Evolutionary conservation across 2,329 filamentous ascomycete species (phyloP).

Genomic region (Stagonosporopsis cucurbitacearum): DNA sequence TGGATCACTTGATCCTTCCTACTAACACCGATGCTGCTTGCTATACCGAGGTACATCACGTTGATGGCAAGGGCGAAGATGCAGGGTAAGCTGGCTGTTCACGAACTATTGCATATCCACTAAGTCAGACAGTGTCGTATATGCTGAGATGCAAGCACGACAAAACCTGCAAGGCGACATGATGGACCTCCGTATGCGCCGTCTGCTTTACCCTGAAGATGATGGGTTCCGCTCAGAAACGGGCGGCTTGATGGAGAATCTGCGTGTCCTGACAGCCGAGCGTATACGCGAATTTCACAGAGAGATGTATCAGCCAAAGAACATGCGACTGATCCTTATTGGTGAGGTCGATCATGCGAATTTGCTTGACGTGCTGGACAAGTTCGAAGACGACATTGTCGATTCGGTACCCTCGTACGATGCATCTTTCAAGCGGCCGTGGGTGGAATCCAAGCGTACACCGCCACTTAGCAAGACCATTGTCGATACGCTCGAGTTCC

Average conservation of each 20-base stretch:
- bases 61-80: constrained; percentile 92
- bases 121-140: constrained; percentile 71
- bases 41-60: constrained; percentile 94
- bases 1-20: constrained; percentile 91
- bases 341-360: constrained; percentile 86
- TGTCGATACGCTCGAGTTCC: constrained; percentile 84
- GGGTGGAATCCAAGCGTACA: constrained; percentile 85
- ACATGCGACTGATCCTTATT: constrained; percentile 88
- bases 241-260: constrained; percentile 93
- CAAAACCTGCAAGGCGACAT: constrained; percentile 85
- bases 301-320: constrained; percentile 98
- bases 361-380: constrained; percentile 79
- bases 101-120: neutral
- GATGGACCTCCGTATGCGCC: constrained; percentile 82
- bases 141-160: constrained; percentile 98
- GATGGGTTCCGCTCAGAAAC: constrained; percentile 97
- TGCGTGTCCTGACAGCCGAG: constrained; percentile 84
- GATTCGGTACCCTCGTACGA: constrained; percentile 78
- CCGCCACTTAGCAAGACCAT: constrained; percentile 74
- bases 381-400: constrained; percentile 86
- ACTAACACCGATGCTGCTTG: constrained; percentile 92
- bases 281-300: constrained; percentile 93
- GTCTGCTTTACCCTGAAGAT: constrained; percentile 83
- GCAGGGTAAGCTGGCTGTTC: constrained; percentile 60
- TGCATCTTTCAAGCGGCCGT: constrained; percentile 82